These are phyloP conservation scores for Gnaphalium uliginosum DNA, from an alignment of 129 eudicot species.

Conservation along the genomic window DNA sequence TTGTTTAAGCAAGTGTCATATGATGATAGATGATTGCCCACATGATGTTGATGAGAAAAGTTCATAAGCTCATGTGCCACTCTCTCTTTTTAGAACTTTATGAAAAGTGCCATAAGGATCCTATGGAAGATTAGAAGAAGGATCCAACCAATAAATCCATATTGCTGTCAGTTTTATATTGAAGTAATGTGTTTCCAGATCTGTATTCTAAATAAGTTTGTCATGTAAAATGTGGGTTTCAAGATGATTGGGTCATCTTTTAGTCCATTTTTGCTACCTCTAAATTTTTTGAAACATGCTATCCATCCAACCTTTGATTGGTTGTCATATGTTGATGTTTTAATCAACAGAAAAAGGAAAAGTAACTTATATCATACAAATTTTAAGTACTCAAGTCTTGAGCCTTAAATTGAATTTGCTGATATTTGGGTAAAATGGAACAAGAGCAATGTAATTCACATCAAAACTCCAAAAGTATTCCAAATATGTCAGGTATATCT, in stretches of 20 bases:
- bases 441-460: too few relatives aligned
- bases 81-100: conserved; percentile 24
- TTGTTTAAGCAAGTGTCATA: conserved; percentile 31
- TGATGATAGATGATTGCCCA: conserved; percentile 32
- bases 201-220: background rate
- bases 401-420: too few relatives aligned
- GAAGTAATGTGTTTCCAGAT: too few relatives aligned
- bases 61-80: conserved; percentile 23
- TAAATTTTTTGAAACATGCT: background rate
- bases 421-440: too few relatives aligned
- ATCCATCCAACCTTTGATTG: background rate
- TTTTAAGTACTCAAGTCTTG: too few relatives aligned
- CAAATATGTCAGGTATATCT: too few relatives aligned
- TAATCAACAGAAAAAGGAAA: too few relatives aligned
- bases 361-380: too few relatives aligned
- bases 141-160: background rate
- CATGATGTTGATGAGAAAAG: conserved; percentile 35
- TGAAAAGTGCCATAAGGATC: conserved; percentile 20
- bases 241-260: background rate
- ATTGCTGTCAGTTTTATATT: background rate
- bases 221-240: background rate
- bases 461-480: too few relatives aligned
- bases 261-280: background rate
- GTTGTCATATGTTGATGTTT: background rate
- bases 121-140: background rate